Evolutionary conservation across 2,329 filamentous ascomycete species (phyloP), one percentile per base, ranked within the genome.

Genomic region (Epichloe glyceriae): DNA sequence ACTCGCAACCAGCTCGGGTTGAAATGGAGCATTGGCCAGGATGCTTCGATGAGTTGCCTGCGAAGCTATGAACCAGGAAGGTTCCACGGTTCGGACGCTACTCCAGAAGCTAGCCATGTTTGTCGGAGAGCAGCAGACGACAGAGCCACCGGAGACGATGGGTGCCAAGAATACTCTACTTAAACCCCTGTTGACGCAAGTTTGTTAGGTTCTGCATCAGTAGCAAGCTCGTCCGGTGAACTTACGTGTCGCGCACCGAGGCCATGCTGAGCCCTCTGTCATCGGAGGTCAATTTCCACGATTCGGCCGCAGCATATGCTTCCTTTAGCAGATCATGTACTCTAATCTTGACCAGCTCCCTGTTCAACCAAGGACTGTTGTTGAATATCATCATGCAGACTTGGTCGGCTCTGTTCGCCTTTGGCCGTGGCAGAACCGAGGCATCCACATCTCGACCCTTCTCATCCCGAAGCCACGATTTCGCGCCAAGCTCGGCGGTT

Each of bases 221-320:
- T 19, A 11, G 15, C 4, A n/a, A 20, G 5, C 12, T 37, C 11
- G 5, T 26, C 5, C 3, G 14, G 19, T 7, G 37, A 5, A 47
- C 52, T 52, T 44, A 53, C 52, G 49, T 33, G 19, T 52, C 46
- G 22, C 47, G 41, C 22, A 50, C 34, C 6, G 46, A 37, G n/a
- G 48, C 46, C 50, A 54, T 49, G 43, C 40, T 50, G 14, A 54
- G 19, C 12, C 52, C 50, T 1, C 19, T 39, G n/a, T 54, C 52
- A 7, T 37, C 41, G 3, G 50, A 39, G 2, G 34, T 37, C 12
- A 54, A 33, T 6, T 42, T 20, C 47, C 52, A 54, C 4, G 50
- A 30, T 34, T 49, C 50, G 5, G 42, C 45, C 2, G 45, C 17
- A 7, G 44, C n/a, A 12, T 50, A 49, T 15, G 47, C 50, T 34